A percentile compares a stretch with the other conserved stretches of the same genome.
phyloP scores from a whole-genome alignment of 345 rosid genomes.

The Citrus sp. region DNA sequence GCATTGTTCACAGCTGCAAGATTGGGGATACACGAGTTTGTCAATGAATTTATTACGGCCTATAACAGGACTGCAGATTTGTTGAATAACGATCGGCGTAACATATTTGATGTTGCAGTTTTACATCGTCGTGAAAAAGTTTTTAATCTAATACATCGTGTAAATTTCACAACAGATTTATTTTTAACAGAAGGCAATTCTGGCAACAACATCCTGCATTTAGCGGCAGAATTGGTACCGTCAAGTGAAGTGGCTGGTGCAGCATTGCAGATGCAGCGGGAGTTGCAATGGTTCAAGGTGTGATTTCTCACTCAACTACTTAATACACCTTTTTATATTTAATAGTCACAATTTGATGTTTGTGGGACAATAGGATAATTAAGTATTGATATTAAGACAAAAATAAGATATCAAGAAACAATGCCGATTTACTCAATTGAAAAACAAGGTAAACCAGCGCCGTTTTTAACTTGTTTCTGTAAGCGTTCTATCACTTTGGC shows the following conservation, averaged over 20 bases:
- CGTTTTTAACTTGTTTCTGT: too few relatives aligned
- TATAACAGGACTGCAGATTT: rapidly evolving
- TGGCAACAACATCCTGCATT: neutral
- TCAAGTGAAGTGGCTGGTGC: neutral
- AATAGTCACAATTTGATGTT: too few relatives aligned
- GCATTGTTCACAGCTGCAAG: neutral
- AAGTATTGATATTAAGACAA: too few relatives aligned
- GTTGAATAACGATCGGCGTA: neutral
- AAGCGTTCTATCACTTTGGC: too few relatives aligned
- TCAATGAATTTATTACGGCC: neutral
- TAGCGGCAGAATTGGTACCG: too few relatives aligned
- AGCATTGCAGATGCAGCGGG: constrained; percentile 6
- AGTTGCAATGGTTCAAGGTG: neutral
- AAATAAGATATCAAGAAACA: too few relatives aligned
- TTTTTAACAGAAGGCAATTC: rapidly evolving
- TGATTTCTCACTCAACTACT: too few relatives aligned
- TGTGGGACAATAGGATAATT: too few relatives aligned
- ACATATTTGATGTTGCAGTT: constrained; percentile 11
- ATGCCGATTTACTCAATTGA: too few relatives aligned
- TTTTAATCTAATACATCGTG: constrained; percentile 4
- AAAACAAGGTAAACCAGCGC: too few relatives aligned
- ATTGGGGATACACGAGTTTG: neutral
- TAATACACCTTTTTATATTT: too few relatives aligned
- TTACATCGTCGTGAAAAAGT: constrained; percentile 6
- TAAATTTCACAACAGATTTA: neutral